A percentile compares a stretch with the other conserved stretches of the same genome.
Conservation (phyloP, 73 alveolate genomes). For the Tetrahymena elliotti region DNA sequence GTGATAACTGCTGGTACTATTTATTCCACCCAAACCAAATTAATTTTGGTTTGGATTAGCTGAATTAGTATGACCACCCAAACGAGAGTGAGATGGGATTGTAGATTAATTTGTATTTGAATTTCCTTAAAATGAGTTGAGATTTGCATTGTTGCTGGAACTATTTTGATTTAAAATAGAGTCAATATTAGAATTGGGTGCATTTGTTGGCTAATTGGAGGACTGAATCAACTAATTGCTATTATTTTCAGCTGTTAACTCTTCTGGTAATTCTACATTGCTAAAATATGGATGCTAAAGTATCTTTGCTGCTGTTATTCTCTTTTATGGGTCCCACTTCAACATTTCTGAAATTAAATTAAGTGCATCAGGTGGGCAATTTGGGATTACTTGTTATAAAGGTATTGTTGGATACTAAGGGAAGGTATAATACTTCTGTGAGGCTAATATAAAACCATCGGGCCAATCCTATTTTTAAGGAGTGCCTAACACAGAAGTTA, state of each 20-base stretch:
- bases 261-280: neutral
- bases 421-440: conserved; percentile 65
- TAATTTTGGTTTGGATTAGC: neutral
- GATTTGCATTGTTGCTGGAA: neutral
- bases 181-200: neutral
- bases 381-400: conserved; percentile 60
- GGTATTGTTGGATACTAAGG: conserved; percentile 69
- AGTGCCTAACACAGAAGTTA: conserved; percentile 91
- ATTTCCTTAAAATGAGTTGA: neutral
- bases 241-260: neutral
- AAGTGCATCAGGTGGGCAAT: conserved; percentile 48
- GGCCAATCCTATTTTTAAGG: conserved; percentile 87
- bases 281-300: conserved; percentile 40
- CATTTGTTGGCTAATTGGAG: neutral
- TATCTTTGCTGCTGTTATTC: conserved; percentile 46
- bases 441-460: conserved; percentile 88
- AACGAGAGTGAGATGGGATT: neutral
- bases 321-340: conserved; percentile 33
- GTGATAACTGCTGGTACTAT: neutral
- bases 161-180: neutral
- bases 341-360: conserved; percentile 39
- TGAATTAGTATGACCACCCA: neutral
- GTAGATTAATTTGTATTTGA: neutral
- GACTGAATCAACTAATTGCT: neutral
- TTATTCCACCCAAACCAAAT: neutral